A percentile compares a stretch with the other conserved stretches of the same genome.
phyloP scores from a whole-genome alignment of 768 basidiomycete genomes.

The Solioccasus polychromus region DNA sequence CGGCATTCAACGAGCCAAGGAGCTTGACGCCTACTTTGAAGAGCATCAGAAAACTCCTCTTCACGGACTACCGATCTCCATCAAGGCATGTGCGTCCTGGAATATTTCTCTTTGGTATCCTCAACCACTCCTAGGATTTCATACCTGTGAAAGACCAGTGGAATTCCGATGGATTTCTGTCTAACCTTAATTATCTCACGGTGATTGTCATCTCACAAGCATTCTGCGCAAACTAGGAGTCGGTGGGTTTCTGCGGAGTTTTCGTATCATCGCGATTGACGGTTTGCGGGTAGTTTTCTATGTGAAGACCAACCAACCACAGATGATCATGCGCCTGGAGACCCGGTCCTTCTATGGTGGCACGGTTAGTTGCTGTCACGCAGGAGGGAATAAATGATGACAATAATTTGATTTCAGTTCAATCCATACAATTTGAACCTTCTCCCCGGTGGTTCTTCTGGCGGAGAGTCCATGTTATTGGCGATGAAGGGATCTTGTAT shows the following conservation, averaged over 20 bases:
- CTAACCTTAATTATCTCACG: conserved; percentile 20
- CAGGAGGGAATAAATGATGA: too few relatives aligned
- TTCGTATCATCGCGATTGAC: conserved; percentile 1
- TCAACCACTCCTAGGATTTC: conserved; percentile 31
- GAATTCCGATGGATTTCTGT: conserved; percentile 35
- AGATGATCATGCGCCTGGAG: conserved; percentile 41
- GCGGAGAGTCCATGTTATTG: conserved; percentile 82
- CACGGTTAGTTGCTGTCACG: conserved; percentile 20
- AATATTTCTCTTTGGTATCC: background rate
- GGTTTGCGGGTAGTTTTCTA: conserved; percentile 36
- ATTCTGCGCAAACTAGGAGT: conserved; percentile 42
- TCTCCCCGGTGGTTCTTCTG: conserved; percentile 79
- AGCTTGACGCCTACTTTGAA: conserved; percentile 40
- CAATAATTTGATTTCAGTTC: conserved; percentile 21
- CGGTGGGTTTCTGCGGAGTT: conserved; percentile 20
- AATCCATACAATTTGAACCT: conserved; percentile 48
- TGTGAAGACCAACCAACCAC: conserved; percentile 42
- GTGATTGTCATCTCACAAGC: conserved; percentile 32
- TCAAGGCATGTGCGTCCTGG: conserved; percentile 35
- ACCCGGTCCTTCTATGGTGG: conserved; percentile 34
- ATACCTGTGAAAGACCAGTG: conserved; percentile 40
- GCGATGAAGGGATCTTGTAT: conserved; percentile 44
- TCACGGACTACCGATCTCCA: conserved; percentile 39
- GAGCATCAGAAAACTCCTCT: conserved; percentile 40
- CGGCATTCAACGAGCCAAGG: conserved; percentile 36